phyloP scores from a whole-genome alignment of 805 yeast genomes.

The Dipodascopsis tothii region DNA sequence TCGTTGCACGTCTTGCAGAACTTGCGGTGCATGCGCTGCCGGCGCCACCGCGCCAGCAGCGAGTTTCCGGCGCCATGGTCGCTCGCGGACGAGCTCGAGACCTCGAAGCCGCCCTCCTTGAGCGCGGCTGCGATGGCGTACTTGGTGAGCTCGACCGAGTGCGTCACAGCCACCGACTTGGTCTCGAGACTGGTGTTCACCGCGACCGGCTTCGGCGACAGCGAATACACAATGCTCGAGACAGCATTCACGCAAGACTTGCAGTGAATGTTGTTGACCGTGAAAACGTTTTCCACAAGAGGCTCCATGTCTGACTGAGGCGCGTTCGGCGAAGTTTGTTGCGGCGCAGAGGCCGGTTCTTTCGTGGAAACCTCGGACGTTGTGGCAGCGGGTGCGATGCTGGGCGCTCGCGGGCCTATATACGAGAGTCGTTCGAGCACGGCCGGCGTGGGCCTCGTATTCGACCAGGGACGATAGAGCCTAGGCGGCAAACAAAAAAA shows the following conservation, averaged over 20 bases:
- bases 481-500: too few species aligned
- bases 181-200: conserved; percentile 14
- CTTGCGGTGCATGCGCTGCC: conserved; percentile 19
- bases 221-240: conserved; percentile 11
- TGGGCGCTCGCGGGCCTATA: too few species aligned
- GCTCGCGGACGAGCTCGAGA: too few species aligned
- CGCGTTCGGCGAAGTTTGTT: too few species aligned
- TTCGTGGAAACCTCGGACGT: too few species aligned
- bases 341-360: too few species aligned
- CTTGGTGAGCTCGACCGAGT: conserved; percentile 16
- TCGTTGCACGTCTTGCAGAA: conserved; percentile 18
- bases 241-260: conserved; percentile 22
- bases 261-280: conserved; percentile 24
- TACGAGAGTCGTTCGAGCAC: too few species aligned
- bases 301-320: too few species aligned
- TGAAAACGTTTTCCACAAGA: conserved; percentile 13
- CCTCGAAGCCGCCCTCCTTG: conserved; percentile 24
- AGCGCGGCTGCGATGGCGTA: conserved; percentile 19
- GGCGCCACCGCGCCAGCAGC: conserved; percentile 8
- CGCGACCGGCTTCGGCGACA: conserved; percentile 17
- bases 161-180: conserved; percentile 20
- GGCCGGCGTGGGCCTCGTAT: too few species aligned
- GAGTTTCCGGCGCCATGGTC: too few species aligned
- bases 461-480: too few species aligned
- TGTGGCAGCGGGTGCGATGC: too few species aligned